Conservation (phyloP, 2,329 filamentous ascomycete genomes). For the Botrytis hyacinthi region DNA sequence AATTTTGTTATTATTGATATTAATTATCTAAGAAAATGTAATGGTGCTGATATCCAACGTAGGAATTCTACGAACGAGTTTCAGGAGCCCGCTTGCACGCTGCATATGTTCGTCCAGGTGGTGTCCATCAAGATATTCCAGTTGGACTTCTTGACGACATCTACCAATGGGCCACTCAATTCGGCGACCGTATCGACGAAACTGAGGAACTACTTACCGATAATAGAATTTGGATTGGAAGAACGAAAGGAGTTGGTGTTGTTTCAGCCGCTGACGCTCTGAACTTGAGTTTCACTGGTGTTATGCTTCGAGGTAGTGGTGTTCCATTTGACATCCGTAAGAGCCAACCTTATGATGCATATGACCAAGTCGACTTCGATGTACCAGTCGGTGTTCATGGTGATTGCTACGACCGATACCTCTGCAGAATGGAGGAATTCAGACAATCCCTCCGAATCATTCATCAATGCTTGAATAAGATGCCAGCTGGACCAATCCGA, state of each 20-base stretch:
- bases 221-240: constrained; percentile 98
- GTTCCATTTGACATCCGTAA: constrained; percentile 96
- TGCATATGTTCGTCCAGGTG: constrained; percentile 93
- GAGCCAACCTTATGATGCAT: constrained; percentile 95
- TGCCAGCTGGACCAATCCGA: constrained; percentile 89
- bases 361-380: constrained; percentile 97
- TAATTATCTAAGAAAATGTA: constrained; percentile 24
- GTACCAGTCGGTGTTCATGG: constrained; percentile 95
- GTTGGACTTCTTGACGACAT: constrained; percentile 95
- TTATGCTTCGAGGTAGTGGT: constrained; percentile 96
- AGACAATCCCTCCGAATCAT: constrained; percentile 97
- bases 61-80: constrained; percentile 99
- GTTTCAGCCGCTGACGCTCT: constrained; percentile 90
- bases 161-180: constrained; percentile 99
- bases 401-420: constrained; percentile 98
- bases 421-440: constrained; percentile 99
- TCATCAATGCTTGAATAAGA: constrained; percentile 98
- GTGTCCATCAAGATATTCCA: constrained; percentile 93
- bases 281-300: constrained; percentile 93
- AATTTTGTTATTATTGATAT: constrained; percentile 24
- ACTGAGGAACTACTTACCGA: constrained; percentile 98
- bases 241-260: constrained; percentile 87
- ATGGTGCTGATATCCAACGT: constrained; percentile 21
- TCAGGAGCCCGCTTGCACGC: constrained; percentile 96
- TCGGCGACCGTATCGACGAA: constrained; percentile 96